A percentile compares a stretch with the other conserved stretches of the same genome.
Evolutionary conservation across 306 rosid genomes (phyloP).

Genomic region (Casuarina equisetifolia): DNA sequence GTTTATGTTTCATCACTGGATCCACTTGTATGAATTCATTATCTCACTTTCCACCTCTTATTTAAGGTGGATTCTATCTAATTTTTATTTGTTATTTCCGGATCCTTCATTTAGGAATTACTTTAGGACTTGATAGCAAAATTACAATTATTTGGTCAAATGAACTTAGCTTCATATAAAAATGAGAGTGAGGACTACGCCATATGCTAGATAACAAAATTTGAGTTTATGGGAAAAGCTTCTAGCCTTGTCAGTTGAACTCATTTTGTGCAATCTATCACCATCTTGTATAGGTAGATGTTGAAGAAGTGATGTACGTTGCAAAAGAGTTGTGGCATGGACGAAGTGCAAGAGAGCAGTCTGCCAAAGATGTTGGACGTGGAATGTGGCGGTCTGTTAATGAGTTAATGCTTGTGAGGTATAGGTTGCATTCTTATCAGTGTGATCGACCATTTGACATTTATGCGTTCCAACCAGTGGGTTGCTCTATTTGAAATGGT

Average conservation of each 20-base stretch:
- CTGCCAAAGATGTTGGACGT: conserved; percentile 76
- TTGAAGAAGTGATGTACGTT: conserved; percentile 89
- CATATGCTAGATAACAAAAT: background rate
- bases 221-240: background rate
- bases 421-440: conserved; percentile 15
- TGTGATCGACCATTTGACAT: conserved; percentile 21
- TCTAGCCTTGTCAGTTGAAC: background rate
- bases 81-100: background rate
- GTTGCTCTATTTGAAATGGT: background rate
- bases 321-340: conserved; percentile 95
- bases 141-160: background rate
- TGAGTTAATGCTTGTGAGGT: conserved; percentile 96
- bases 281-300: conserved; percentile 66
- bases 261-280: background rate
- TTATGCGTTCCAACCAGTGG: conserved; percentile 8
- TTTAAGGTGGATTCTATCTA: background rate
- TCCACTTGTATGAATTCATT: background rate
- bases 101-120: background rate
- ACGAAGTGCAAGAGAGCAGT: conserved; percentile 80
- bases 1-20: background rate
- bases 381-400: conserved; percentile 96
- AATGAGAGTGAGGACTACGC: background rate
- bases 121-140: background rate
- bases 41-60: background rate
- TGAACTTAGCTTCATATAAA: background rate